Evolutionary conservation across 495 filamentous ascomycete species (phyloP), one percentile per base, ranked within the genome.

Genomic region (Aspergillus baeticus): DNA sequence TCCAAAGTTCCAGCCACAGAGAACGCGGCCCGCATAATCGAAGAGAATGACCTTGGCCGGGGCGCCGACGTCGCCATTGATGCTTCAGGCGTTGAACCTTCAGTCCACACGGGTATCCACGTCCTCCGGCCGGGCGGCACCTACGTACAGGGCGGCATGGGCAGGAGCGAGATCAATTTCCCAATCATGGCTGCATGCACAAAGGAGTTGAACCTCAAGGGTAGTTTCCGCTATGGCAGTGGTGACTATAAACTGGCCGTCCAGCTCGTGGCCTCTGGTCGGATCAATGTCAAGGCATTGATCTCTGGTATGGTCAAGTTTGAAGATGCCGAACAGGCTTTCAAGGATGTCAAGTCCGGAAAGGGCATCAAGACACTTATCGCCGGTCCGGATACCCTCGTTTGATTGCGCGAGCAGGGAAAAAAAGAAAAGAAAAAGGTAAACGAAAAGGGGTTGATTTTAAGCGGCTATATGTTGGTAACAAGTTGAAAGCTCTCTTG

Each of bases 61-160:
- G 83, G 81, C 10, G 77, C 78, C 3, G 81, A 86, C 66, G 76
- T 78, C 8, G 80, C 78, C 1, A 76, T 85, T 44, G 83, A 85
- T 54, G 81, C 81, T 22, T 82, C 80, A 0, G 83, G 81, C 0
- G 81, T 75, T 1, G 81, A 81, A 54, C 60, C 75, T 11, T 80
- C 75, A 8, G 77, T 85, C 15, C 73, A 81, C 58, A 77, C 77
- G 0, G 81, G 79, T 6, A 76, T 83, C 23, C 72, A 81, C 51
- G 75, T 77, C 26, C 64, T 80, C 10, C 76, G 74, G 34, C 72
- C 69, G 50, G 81, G 81, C 8, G 82, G 83, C 11, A 83, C 75
- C 6, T 85, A 80, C 57, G 82, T 86, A 3, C 82, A 87, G 62
- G 81, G 77, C 39, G 84, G 83, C 14, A 80, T 86, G 77, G 82